phyloP scores from a whole-genome alignment of 2,329 filamentous ascomycete genomes.

The Scortechinia acanthostroma region DNA sequence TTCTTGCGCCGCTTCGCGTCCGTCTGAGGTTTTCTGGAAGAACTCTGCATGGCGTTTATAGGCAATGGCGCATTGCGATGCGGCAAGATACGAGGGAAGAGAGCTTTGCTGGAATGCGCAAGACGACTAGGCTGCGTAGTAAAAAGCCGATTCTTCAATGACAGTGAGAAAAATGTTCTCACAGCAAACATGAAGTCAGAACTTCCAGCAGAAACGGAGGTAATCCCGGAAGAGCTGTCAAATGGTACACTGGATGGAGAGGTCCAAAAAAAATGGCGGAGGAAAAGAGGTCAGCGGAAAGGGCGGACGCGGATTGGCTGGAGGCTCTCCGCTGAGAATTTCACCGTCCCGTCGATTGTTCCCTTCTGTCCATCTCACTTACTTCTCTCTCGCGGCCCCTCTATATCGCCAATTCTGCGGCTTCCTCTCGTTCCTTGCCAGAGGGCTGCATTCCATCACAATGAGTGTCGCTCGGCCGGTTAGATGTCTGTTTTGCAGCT shows the following conservation, averaged over 20 bases:
- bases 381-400: background rate
- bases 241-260: no score
- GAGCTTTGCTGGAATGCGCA: background rate
- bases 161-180: background rate
- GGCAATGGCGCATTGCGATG: background rate
- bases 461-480: background rate
- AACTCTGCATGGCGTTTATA: background rate
- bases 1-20: constrained; percentile 19
- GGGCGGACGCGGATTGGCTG: background rate
- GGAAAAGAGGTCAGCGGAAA: background rate
- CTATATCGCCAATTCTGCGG: background rate
- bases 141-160: background rate
- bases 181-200: background rate
- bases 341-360: background rate
- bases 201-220: no score
- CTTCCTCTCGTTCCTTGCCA: background rate
- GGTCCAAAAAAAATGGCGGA: background rate
- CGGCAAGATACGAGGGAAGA: background rate
- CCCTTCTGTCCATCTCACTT: background rate
- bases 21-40: background rate
- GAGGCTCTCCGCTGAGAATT: background rate
- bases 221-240: no score
- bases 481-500: constrained; percentile 2
- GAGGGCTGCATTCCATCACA: background rate
- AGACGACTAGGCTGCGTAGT: background rate